Percentiles rank a stretch among this genome's conserved stretches.
phyloP scores from a whole-genome alignment of 2,329 filamentous ascomycete genomes.

The Fusarium humuli region DNA sequence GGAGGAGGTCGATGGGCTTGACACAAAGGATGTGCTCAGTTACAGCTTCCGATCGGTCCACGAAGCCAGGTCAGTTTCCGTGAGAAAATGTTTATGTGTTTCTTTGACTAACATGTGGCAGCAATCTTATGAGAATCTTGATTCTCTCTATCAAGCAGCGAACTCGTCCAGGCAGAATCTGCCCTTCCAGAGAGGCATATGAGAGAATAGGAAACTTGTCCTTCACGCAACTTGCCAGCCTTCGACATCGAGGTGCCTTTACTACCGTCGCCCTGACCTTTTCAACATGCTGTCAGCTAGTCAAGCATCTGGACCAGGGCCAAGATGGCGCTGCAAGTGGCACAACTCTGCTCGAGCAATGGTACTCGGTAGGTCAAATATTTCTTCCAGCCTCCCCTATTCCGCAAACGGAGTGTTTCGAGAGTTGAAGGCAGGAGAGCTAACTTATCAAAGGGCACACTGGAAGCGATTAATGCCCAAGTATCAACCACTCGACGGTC shows the following conservation, averaged over 20 bases:
- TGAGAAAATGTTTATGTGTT: slow-evolving; percentile 20
- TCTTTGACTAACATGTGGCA: slow-evolving; percentile 51
- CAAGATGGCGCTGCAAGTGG: slow-evolving; percentile 48
- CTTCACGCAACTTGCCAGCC: slow-evolving; percentile 82
- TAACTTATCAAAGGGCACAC: slow-evolving; percentile 62
- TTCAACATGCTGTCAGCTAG: slow-evolving; percentile 77
- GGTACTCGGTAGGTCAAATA: slow-evolving; percentile 72
- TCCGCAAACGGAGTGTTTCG: neutral
- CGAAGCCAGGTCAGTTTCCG: slow-evolving; percentile 77
- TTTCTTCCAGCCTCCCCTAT: no score
- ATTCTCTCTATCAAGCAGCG: slow-evolving; percentile 65
- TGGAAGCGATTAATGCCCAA: slow-evolving; percentile 78
- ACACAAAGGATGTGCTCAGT: slow-evolving; percentile 89
- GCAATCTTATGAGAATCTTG: slow-evolving; percentile 76
- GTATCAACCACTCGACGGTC: slow-evolving; percentile 88
- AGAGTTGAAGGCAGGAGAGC: neutral
- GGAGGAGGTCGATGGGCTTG: slow-evolving; percentile 76
- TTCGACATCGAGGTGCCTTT: slow-evolving; percentile 92
- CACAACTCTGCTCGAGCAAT: slow-evolving; percentile 65
- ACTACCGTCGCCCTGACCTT: slow-evolving; percentile 94
- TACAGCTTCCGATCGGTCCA: slow-evolving; percentile 97
- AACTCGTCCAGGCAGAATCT: slow-evolving; percentile 57
- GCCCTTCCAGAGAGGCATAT: slow-evolving; percentile 67
- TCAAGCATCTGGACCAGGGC: slow-evolving; percentile 60
- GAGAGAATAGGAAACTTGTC: slow-evolving; percentile 76